phyloP scores from a whole-genome alignment of 106 monocot species.

The Dioscorea dumetorum region DNA sequence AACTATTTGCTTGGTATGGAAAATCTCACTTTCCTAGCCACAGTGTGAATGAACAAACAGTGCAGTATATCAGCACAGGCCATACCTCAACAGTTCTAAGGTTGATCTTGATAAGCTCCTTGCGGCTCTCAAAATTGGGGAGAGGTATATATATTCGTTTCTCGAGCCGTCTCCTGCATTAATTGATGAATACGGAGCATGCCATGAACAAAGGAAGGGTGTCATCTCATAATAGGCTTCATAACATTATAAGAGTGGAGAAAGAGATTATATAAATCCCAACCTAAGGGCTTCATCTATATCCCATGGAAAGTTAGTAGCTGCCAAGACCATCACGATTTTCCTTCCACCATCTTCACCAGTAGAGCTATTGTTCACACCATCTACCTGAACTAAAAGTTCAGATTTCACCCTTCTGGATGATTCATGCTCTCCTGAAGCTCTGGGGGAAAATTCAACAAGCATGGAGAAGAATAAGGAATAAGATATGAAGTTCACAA shows the following conservation, averaged over 20 bases:
- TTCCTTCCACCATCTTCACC: slow-evolving; percentile 84
- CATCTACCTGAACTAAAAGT: slow-evolving; percentile 94
- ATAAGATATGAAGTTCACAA: no score
- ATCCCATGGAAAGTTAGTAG: slow-evolving; percentile 99
- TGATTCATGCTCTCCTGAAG: slow-evolving; percentile 98
- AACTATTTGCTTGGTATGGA: no score
- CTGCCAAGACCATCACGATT: slow-evolving; percentile 98
- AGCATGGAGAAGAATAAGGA: no score
- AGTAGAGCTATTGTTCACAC: slow-evolving; percentile 75
- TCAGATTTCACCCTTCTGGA: slow-evolving; percentile 99
- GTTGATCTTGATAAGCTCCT: slow-evolving; percentile 92
- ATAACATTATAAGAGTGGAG: not conserved
- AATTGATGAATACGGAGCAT: not conserved
- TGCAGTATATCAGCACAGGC: not conserved
- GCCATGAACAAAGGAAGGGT: not conserved
- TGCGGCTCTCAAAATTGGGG: slow-evolving; percentile 92
- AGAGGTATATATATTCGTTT: slow-evolving; percentile 98
- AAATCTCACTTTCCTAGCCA: no score
- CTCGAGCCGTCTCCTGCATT: slow-evolving; percentile 81
- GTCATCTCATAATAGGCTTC: no score
- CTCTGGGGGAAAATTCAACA: slow-evolving; percentile 28
- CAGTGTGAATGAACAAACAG: no score
- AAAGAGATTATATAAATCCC: not conserved
- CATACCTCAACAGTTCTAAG: slow-evolving; percentile 89
- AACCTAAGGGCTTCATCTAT: slow-evolving; percentile 99